Evolutionary conservation across 441 rosid species (phyloP), one percentile per base, ranked within the genome.

Genomic region (Breynia disticha): DNA sequence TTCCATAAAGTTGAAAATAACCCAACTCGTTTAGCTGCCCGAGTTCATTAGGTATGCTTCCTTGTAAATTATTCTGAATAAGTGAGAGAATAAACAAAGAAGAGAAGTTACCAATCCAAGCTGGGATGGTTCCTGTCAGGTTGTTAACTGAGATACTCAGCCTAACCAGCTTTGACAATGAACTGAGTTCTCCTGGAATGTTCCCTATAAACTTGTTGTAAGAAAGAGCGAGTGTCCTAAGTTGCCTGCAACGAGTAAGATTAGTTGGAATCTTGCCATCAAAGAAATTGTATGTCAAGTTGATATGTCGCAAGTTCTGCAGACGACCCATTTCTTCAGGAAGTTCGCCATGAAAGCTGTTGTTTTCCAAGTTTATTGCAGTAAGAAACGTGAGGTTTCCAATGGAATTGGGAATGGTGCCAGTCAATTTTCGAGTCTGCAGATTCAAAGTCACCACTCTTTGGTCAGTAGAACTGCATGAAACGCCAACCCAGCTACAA

Each of bases 31-130:
- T 58, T 6, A 76, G 68, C 52, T 3, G 52, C 7, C 80, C 73
- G 2, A 80, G 55, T 21, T 67, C 81, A 35, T 18, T 2, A 0
- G 87, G 87, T 43, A 81, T 62, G 54, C 18, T 50, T 17, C 82
- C 80, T 0, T 48, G 41, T 4, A 81, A 60, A 42, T 53, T 59
- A 52, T 72, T 75, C 49, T 15, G 35, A 0, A 50, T 45, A 7
- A 77, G 59, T 32, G 48, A 42, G 12, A 75, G 45, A 8, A 0
- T 2, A 0, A 10, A 2, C 18, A 77, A 68, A 48, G 77, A 65
- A 19, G 83, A 71, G n/a, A 73, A 55, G 14, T 80, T 80, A 2
- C 78, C 77, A 1, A 76, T 47, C 68, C 79, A 72, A 22, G 64
- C 6, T 7, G 83, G 79, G 60, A 80, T 76, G 2, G 6, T 61